These are phyloP conservation scores for Talaromyces adpressus DNA, from an alignment of 495 filamentous ascomycete species.

Conservation along the genomic window DNA sequence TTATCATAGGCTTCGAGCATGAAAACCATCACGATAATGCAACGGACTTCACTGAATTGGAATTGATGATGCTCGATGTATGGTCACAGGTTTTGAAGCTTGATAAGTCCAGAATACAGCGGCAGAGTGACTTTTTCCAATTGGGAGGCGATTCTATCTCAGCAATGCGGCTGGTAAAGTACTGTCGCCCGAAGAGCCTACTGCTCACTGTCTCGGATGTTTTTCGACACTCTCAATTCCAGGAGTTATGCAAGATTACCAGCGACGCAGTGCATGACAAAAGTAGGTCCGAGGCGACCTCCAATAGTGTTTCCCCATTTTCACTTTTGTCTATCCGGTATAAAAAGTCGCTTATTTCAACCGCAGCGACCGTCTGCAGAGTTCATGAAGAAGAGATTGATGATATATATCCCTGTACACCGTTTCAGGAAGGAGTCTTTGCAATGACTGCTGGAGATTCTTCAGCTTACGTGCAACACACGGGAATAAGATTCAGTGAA, in stretches of 20 bases:
- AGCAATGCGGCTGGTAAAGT: slow-evolving; percentile 13
- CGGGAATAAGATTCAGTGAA: slow-evolving; percentile 18
- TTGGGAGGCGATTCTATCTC: slow-evolving; percentile 18
- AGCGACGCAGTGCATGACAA: no score
- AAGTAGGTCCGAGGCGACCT: no score
- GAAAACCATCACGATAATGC: slow-evolving; percentile 12
- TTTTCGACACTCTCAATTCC: slow-evolving; percentile 16
- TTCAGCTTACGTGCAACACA: slow-evolving; percentile 24
- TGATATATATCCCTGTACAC: slow-evolving; percentile 55
- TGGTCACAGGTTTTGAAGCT: slow-evolving; percentile 18
- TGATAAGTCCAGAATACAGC: slow-evolving; percentile 20
- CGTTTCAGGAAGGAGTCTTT: slow-evolving; percentile 55
- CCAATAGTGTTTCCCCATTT: not conserved
- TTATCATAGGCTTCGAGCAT: slow-evolving; percentile 11
- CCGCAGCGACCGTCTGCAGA: slow-evolving; percentile 8
- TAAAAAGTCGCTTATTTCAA: not conserved
- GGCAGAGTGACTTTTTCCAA: slow-evolving; percentile 18
- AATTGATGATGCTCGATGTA: not conserved
- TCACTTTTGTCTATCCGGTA: not conserved
- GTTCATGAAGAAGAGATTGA: slow-evolving; percentile 27
- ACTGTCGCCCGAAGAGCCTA: not conserved
- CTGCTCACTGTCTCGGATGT: slow-evolving; percentile 11
- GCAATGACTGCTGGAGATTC: slow-evolving; percentile 30
- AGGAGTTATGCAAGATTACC: not conserved
- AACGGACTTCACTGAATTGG: no score